Base-by-base conservation (phyloP, 139 green algal genomes). In the Micromonas pusilla region DNA sequence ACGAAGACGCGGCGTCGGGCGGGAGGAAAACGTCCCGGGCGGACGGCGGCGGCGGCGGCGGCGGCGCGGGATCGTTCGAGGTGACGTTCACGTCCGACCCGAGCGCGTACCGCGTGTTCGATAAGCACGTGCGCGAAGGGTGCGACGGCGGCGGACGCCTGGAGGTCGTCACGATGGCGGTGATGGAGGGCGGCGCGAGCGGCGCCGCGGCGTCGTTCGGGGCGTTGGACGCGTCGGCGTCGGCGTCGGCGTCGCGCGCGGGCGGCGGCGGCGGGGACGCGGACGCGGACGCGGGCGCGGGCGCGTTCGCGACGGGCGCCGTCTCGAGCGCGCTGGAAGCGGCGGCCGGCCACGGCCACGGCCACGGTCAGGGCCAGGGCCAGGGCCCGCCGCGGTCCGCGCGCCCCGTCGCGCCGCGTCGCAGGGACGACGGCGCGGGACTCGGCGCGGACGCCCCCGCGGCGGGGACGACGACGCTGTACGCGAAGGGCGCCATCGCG, bases 91-190 rank as follows among this genome's bases (percentile, higher is more conserved):
- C 76, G 53, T 23, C 96, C 13, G 95, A 98, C 70, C 95, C 95
- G 16, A 91, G 93, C 2, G 80, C 82, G 39, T 99, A 96, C 85
- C 84, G 95, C 0, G 79, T 87, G 0, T 81, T 96, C 23, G 88
- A 98, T 78, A 83, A 64, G n/a, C n/a, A n/a, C n/a, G 66, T 88
- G 90, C 34, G 84, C 95, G 78, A 88, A 92, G 76, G 78, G 82
- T 3, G 72, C 71, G 5, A 84, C 79, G 16, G 83, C 80, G n/a
- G n/a, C n/a, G n/a, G n/a, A 1, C 83, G 91, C 5, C 57, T 98
- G 66, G 95, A 98, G 80, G 90, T 99, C 53, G 54, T 97, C 0
- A 81, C 82, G 34, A 85, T 97, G 62, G 89, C 91, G 28, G 86
- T 85, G 38, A 80, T 84, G 73, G 33, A 85, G 70, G 73, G 73